These are phyloP conservation scores for Cercospora brassicicola DNA, from an alignment of 2,329 filamentous ascomycete genomes.

Conservation along the genomic window DNA sequence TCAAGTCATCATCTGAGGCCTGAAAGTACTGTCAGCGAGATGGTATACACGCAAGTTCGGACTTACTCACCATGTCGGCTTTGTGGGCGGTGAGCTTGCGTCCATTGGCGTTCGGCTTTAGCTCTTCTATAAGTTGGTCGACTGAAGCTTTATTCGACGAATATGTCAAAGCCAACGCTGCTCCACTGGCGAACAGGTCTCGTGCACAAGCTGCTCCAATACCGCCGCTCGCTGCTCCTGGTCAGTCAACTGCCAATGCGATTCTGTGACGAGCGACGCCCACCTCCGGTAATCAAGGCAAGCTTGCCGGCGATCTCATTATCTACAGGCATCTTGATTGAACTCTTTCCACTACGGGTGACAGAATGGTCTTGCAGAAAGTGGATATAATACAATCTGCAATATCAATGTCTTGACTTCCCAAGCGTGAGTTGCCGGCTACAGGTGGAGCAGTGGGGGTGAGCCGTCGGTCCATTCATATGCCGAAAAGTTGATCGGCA, in stretches of 20 bases:
- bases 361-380: background rate
- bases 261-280: constrained; percentile 26
- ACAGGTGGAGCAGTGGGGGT: constrained; percentile 2
- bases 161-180: constrained; percentile 61
- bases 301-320: constrained; percentile 53
- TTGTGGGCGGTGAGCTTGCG: constrained; percentile 56
- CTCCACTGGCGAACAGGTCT: constrained; percentile 54
- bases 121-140: constrained; percentile 44
- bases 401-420: background rate
- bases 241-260: background rate
- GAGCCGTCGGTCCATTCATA: constrained; percentile 3
- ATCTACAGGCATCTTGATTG: constrained; percentile 28
- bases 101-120: constrained; percentile 26
- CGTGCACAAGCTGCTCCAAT: constrained; percentile 61
- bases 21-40: background rate
- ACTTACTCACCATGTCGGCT: constrained; percentile 52
- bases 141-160: constrained; percentile 53
- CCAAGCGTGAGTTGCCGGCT: background rate
- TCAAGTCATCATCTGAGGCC: constrained; percentile 54
- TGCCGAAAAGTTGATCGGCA: constrained; percentile 2
- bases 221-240: constrained; percentile 39
- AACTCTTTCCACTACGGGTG: background rate
- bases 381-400: background rate
- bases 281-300: constrained; percentile 62
- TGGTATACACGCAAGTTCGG: background rate